phyloP scores from a whole-genome alignment of 2,329 filamentous ascomycete genomes.

The Scedosporium boydii region DNA sequence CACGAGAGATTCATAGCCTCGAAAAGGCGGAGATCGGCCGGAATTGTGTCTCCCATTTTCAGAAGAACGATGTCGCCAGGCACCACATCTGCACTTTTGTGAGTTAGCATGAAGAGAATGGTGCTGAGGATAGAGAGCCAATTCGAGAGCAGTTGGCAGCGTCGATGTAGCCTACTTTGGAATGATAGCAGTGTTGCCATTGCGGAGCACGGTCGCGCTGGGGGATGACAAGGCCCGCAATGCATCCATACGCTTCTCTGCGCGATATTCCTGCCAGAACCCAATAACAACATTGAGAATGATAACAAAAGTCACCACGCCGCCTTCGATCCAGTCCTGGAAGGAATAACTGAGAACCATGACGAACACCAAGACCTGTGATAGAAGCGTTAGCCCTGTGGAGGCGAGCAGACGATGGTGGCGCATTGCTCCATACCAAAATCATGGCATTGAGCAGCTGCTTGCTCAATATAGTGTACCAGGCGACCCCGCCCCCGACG shows the following conservation, averaged over 20 bases:
- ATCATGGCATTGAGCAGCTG: constrained; percentile 75
- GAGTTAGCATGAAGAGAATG: background rate
- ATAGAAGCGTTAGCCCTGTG: constrained; percentile 13
- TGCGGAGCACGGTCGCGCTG: constrained; percentile 51
- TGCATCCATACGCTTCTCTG: constrained; percentile 59
- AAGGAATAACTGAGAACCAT: constrained; percentile 65
- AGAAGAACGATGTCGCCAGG: constrained; percentile 61
- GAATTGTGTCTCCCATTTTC: constrained; percentile 65
- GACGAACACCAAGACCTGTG: constrained; percentile 63
- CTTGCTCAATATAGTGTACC: constrained; percentile 63
- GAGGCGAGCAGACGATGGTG: constrained; percentile 8
- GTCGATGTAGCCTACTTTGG: constrained; percentile 32
- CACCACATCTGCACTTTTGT: constrained; percentile 49
- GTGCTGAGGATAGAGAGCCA: background rate
- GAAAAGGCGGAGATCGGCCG: constrained; percentile 61
- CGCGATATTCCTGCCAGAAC: constrained; percentile 55
- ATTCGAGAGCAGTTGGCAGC: constrained; percentile 15
- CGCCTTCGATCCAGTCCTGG: constrained; percentile 57
- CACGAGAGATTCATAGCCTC: constrained; percentile 71
- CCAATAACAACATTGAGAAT: constrained; percentile 60
- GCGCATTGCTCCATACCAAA: constrained; percentile 35
- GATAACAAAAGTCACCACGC: constrained; percentile 58
- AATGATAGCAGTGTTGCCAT: constrained; percentile 47
- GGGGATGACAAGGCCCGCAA: constrained; percentile 52
- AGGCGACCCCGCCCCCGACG: constrained; percentile 54